Evolutionary conservation across 257 asterid genomes (phyloP).

Genomic region (Ocimum tenuiflorum): DNA sequence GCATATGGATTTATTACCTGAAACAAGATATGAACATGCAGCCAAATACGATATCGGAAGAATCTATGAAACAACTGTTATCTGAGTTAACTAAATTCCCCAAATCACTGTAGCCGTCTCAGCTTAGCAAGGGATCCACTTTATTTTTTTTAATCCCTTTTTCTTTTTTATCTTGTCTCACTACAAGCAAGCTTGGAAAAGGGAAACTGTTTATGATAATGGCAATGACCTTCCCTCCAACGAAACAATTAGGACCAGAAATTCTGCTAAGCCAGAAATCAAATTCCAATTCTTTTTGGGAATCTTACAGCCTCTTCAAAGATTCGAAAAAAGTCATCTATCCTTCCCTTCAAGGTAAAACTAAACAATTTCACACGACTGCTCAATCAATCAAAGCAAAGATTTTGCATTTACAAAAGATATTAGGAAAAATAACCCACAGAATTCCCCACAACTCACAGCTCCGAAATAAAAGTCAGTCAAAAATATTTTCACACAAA

Average conservation of each 20-base stretch:
- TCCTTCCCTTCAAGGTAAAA: slow-evolving; percentile 20
- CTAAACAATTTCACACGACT: background rate
- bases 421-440: background rate
- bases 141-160: too few relatives aligned
- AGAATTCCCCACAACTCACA: background rate
- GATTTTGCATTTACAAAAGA: background rate
- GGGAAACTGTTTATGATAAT: slow-evolving; percentile 17
- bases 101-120: slow-evolving; percentile 30
- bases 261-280: background rate
- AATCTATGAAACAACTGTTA: slow-evolving; percentile 23
- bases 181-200: slow-evolving; percentile 22
- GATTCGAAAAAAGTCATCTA: slow-evolving; percentile 17
- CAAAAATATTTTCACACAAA: background rate
- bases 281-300: background rate
- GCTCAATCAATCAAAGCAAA: background rate
- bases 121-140: slow-evolving; percentile 39
- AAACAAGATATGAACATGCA: slow-evolving; percentile 35
- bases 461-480: slow-evolving; percentile 9
- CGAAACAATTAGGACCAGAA: slow-evolving; percentile 17
- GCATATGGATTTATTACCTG: slow-evolving; percentile 30
- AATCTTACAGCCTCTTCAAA: slow-evolving; percentile 16
- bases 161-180: slow-evolving; percentile 4
- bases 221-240: slow-evolving; percentile 28
- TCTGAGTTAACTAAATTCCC: slow-evolving; percentile 23
- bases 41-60: slow-evolving; percentile 26